Base-by-base conservation (phyloP, 768 basidiomycete species). In the Psilocybe cyanescens region DNA sequence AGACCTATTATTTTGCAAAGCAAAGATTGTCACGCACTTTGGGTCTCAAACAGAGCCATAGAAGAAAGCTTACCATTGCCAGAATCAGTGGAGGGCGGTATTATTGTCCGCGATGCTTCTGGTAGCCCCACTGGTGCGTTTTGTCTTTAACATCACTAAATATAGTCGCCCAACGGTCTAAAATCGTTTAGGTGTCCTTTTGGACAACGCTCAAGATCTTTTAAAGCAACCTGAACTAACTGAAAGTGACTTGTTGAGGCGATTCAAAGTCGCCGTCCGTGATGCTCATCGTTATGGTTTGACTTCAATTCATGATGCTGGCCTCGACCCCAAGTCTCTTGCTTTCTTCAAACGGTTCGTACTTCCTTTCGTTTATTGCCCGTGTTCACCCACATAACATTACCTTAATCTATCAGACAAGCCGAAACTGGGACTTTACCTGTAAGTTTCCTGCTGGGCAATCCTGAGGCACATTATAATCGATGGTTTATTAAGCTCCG, bases 281-380 rank as follows among this genome's bases (percentile, higher is more conserved):
- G 86, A 94, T 69, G 92, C 89, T 8, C 79, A 93, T 50, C 75
- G 83, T 2, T 75, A 81, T 56, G 95, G 95, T 4, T 72, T 97
- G 59, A 95, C 94, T 0, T 85, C 89, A 1, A 85, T 97, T 41
- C 94, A 96, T 70, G 95, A 97, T 72, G 95, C 95, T 11, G 90
- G 87, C 14, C 78, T 92, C 47, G 77, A 84, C 60, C 87, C 89
- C 17, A 74, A 73, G 11, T 90, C 90, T n/a, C 77, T 94, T 47
- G 81, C 81, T 1, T 92, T 96, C 70, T 94, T 91, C 77, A 81
- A 81, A 67, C 79, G 81, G 91, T 94, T 62, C 61, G 59, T 51
- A 35, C 17, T 33, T 44, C 44, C 58, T 44, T 56, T 30, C 30
- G 30, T 44, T 17, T 5, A 24, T 31, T 41, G 24, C 12, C 4